Percentiles rank a stretch among this genome's conserved stretches.
phyloP scores from a whole-genome alignment of 176 grass and related monocot species.

The Hordeum vulgare region DNA sequence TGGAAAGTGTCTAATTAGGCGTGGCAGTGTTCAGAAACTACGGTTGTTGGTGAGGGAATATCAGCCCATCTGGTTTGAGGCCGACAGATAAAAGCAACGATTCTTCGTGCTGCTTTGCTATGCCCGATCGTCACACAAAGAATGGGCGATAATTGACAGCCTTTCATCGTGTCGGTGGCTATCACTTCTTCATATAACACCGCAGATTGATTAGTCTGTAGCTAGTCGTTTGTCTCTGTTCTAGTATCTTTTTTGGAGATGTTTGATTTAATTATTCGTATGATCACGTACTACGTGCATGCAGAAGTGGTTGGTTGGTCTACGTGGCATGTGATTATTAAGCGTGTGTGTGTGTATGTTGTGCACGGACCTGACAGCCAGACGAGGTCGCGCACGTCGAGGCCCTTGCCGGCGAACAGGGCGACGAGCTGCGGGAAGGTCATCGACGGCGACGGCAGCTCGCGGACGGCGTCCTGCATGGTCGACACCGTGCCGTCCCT shows the following conservation, averaged over 20 bases:
- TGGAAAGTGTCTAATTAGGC: not conserved
- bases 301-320: not conserved
- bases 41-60: not conserved
- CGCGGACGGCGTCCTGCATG: conserved; percentile 40
- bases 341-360: not conserved
- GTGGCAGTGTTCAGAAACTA: not conserved
- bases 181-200: not conserved
- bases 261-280: not conserved
- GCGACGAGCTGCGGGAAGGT: conserved; percentile 37
- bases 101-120: conserved; percentile 23
- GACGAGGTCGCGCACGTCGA: conserved; percentile 64
- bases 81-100: conserved; percentile 23
- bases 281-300: not conserved
- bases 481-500: conserved; percentile 71
- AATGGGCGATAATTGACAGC: not conserved
- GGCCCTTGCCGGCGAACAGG: conserved; percentile 68
- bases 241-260: not conserved
- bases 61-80: not conserved
- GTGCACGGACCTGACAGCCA: conserved; percentile 54
- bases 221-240: not conserved
- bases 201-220: not conserved
- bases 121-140: not conserved
- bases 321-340: not conserved
- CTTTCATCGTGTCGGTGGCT: conserved; percentile 8
- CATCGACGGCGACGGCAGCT: conserved; percentile 57